Evolutionary conservation across 2,329 filamentous ascomycete genomes (phyloP).

Genomic region (Sporothrix euskadiensis): DNA sequence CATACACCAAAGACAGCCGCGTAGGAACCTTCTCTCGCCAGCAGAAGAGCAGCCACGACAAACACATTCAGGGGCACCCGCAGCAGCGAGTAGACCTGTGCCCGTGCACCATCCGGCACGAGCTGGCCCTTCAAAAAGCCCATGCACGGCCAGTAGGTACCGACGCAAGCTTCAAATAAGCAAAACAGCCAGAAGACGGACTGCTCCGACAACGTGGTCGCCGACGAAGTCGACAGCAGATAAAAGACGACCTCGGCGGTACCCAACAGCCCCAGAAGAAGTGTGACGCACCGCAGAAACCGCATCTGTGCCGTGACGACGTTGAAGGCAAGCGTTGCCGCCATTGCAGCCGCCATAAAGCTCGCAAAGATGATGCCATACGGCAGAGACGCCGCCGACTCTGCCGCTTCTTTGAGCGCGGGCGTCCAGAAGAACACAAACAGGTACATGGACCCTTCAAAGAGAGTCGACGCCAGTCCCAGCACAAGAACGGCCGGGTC

Average conservation of each 20-base stretch:
- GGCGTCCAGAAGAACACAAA: constrained; percentile 62
- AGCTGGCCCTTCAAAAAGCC: constrained; percentile 54
- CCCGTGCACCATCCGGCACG: constrained; percentile 54
- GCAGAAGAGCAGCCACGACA: constrained; percentile 51
- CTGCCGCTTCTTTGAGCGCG: constrained; percentile 46
- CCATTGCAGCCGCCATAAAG: constrained; percentile 60
- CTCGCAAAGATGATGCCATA: constrained; percentile 53
- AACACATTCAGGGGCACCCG: constrained; percentile 60
- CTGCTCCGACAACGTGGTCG: constrained; percentile 40
- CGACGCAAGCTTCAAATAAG: constrained; percentile 56
- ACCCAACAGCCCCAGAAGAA: constrained; percentile 45
- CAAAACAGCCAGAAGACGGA: constrained; percentile 57
- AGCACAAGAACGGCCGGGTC: constrained; percentile 53
- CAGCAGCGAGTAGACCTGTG: constrained; percentile 55
- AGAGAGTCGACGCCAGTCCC: constrained; percentile 54
- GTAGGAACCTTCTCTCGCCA: constrained; percentile 39
- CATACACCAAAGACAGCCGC: constrained; percentile 40
- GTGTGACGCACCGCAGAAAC: constrained; percentile 36
- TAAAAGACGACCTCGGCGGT: constrained; percentile 42
- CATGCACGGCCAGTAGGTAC: constrained; percentile 58
- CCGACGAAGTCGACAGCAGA: constrained; percentile 34
- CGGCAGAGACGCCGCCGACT: constrained; percentile 34
- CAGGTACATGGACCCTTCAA: constrained; percentile 61
- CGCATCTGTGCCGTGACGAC: constrained; percentile 34
- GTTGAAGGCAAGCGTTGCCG: constrained; percentile 58